These are phyloP conservation scores for Pyrus hybrid DNA, from an alignment of 331 rosid species.

Conservation along the genomic window DNA sequence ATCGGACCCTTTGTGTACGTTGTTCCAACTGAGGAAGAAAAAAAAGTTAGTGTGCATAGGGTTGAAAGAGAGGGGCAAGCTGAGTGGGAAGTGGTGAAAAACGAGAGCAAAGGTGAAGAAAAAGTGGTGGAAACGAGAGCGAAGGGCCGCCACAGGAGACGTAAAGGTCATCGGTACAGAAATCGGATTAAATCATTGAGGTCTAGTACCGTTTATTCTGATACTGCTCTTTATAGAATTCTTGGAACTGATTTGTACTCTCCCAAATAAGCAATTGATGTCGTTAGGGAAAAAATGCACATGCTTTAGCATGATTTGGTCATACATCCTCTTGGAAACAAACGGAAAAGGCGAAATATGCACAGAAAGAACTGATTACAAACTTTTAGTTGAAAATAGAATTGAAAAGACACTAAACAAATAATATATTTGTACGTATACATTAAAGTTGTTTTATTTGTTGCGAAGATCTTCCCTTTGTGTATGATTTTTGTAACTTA, in stretches of 20 bases:
- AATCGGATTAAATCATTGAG: slow-evolving; percentile 34
- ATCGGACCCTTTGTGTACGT: slow-evolving; percentile 61
- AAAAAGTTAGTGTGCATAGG: not conserved
- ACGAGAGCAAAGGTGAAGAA: slow-evolving; percentile 16
- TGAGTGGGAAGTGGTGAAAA: slow-evolving; percentile 1
- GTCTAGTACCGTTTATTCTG: slow-evolving; percentile 48
- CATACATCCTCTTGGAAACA: not conserved
- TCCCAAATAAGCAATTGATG: slow-evolving; percentile 14
- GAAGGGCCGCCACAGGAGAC: not conserved
- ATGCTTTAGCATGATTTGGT: not conserved
- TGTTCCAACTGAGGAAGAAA: slow-evolving; percentile 34
- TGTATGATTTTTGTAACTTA: no score
- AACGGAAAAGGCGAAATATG: not conserved
- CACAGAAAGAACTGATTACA: not conserved
- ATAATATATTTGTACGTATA: not conserved
- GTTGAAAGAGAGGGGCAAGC: slow-evolving; percentile 3
- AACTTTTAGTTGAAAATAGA: no score
- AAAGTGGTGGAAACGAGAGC: slow-evolving; percentile 13
- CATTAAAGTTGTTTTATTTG: not conserved
- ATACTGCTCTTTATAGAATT: slow-evolving; percentile 51
- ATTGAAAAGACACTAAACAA: not conserved
- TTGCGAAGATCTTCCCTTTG: no score
- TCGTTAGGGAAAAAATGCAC: not conserved
- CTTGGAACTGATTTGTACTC: slow-evolving; percentile 48
- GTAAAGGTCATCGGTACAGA: slow-evolving; percentile 30